Conservation (phyloP, 179 eudicot species). For the Amaranthus tricolor region DNA sequence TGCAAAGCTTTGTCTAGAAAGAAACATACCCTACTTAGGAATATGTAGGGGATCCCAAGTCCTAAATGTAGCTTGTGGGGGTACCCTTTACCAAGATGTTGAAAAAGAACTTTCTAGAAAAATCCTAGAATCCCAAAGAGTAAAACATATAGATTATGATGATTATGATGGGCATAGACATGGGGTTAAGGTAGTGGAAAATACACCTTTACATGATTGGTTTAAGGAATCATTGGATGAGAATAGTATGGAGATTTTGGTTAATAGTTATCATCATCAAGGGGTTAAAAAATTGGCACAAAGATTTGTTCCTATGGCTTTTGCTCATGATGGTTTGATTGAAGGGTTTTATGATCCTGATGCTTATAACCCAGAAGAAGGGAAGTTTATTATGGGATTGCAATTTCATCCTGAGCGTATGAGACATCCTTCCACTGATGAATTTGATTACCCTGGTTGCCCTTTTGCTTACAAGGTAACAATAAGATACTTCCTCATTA, state of each 20-base stretch:
- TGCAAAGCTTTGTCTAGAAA: constrained; percentile 86
- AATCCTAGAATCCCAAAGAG: constrained; percentile 27
- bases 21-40: constrained; percentile 91
- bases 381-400: constrained; percentile 89
- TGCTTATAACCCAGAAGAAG: constrained; percentile 81
- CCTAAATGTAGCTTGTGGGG: constrained; percentile 89
- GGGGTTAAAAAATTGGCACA: constrained; percentile 80
- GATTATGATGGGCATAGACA: constrained; percentile 89
- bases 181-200: constrained; percentile 50
- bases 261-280: constrained; percentile 94
- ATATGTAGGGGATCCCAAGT: constrained; percentile 92
- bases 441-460: constrained; percentile 92
- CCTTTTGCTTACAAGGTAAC: constrained; percentile 76
- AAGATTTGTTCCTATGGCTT: constrained; percentile 87
- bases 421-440: constrained; percentile 53
- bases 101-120: constrained; percentile 57
- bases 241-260: constrained; percentile 58
- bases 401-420: constrained; percentile 97
- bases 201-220: constrained; percentile 76
- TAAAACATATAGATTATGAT: constrained; percentile 72
- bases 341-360: constrained; percentile 96
- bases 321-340: constrained; percentile 75
- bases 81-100: constrained; percentile 77
- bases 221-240: constrained; percentile 60
- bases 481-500: background rate